Evolutionary conservation across 352 stramenopile genomes (phyloP), one percentile per base, ranked within the genome.

Genomic region (Saprolegnia diclina): DNA sequence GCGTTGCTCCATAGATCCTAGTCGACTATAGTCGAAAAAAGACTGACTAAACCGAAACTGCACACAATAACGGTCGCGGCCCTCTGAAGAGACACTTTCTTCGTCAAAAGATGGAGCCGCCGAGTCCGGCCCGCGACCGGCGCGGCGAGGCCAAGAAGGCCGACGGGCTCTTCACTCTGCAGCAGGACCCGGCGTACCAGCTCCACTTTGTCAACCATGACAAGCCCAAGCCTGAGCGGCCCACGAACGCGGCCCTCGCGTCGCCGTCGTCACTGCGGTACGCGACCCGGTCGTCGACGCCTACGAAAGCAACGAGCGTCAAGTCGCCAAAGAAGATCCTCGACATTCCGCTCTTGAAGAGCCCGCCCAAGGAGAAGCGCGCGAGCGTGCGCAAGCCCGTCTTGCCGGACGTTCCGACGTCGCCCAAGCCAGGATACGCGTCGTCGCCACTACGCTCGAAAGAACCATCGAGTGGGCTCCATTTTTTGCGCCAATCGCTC

Each of bases 131-230:
- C n/a, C 35, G 50, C 11, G 29, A 37, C 26, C 48, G 63, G 14
- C 13, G 7, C 16, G 37, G 35, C 11, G 53, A 54, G 38, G 37
- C 24, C 48, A 50, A 52, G 19, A 13, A 11, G 18, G 52, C 52
- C 40, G 18, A 69, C 62, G 32, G 4, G 13, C 13, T 56, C 63
- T 69, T 54, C 38, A 62, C 48, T 5, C 42, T 69, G 18, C 29
- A 48, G 22, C 63, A 46, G 13, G 63, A 69, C 38, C 18, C 45
- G 32, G 52, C 38, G 45, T 69, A 69, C 53, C 29, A 63, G 5
- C 53, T 69, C 16, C 63, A 69, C 29, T 69, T 69, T 46, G 46
- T 69, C 53, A 26, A 50, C 38, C 48, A 59, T 10, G 63, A 69
- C 4, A 59, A 61, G 46, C 50, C 40, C 10, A 44, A 50, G 32